A percentile compares a stretch with the other conserved stretches of the same genome.
Evolutionary conservation across 768 basidiomycete genomes (phyloP).

Genomic region (Tylopilus vinaceipallidus): DNA sequence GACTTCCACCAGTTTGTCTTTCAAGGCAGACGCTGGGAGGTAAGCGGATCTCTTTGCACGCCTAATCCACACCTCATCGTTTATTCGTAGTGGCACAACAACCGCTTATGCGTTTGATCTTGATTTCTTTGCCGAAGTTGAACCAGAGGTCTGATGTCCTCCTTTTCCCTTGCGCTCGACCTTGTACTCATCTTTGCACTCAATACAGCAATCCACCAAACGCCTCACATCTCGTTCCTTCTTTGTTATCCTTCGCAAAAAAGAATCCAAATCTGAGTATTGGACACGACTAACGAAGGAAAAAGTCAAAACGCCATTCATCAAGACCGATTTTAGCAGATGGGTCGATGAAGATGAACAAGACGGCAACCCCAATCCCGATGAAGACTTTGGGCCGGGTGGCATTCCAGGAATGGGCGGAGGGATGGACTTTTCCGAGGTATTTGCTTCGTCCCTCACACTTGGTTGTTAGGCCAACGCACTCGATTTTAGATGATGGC

Average conservation of each 20-base stretch:
- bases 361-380: conserved; percentile 50
- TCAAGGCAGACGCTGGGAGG: conserved; percentile 67
- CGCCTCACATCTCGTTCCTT: conserved; percentile 69
- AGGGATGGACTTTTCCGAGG: conserved; percentile 67
- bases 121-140: conserved; percentile 73
- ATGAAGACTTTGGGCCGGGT: conserved; percentile 39
- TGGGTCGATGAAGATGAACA: conserved; percentile 99
- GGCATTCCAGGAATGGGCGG: conserved; percentile 41
- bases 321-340: conserved; percentile 95
- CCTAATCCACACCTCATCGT: conserved; percentile 4
- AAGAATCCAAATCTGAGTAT: conserved; percentile 69
- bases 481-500: conserved; percentile 50
- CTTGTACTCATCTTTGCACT: conserved; percentile 1
- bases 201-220: conserved; percentile 36
- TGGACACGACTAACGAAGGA: conserved; percentile 95
- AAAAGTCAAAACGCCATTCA: conserved; percentile 71
- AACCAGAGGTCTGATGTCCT: conserved; percentile 57
- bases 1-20: conserved; percentile 53
- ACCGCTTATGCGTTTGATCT: conserved; percentile 75
- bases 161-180: too few species aligned
- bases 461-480: too few species aligned
- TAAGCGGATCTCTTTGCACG: conserved; percentile 34
- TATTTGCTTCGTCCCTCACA: conserved; percentile 22
- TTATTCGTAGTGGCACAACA: conserved; percentile 38
- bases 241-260: conserved; percentile 73